Percentiles rank a stretch among this genome's conserved stretches.
Evolutionary conservation across 768 basidiomycete genomes (phyloP).

Genomic region (Suillus brevipes): DNA sequence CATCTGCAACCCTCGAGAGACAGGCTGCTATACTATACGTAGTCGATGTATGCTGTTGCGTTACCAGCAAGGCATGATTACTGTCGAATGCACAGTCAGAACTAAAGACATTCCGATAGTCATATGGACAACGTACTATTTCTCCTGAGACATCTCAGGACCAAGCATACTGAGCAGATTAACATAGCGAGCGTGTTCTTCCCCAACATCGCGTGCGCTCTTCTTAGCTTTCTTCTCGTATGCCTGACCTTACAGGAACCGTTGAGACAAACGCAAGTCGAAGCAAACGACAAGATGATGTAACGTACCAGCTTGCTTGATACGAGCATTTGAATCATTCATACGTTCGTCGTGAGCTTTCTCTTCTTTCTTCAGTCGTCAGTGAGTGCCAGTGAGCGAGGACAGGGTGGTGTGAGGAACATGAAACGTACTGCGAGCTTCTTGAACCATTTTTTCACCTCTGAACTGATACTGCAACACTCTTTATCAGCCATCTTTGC

Average conservation of each 20-base stretch:
- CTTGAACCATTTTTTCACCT: constrained; percentile 87
- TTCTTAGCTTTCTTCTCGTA: constrained; percentile 85
- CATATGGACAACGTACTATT: constrained; percentile 53
- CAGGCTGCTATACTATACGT: constrained; percentile 64
- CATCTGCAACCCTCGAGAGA: constrained; percentile 72
- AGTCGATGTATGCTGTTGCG: constrained; percentile 57
- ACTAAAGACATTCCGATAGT: neutral
- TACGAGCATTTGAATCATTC: constrained; percentile 62
- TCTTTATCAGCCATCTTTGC: constrained; percentile 75
- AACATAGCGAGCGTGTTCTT: constrained; percentile 79
- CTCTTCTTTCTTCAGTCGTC: constrained; percentile 69
- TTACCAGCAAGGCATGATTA: constrained; percentile 64
- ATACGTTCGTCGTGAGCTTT: constrained; percentile 74
- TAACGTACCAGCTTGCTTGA: constrained; percentile 69
- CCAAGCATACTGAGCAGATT: constrained; percentile 69
- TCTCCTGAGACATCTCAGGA: constrained; percentile 78
- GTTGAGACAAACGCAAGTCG: constrained; percentile 9
- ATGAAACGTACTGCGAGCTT: constrained; percentile 61
- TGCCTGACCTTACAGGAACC: constrained; percentile 48
- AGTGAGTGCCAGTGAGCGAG: neutral
- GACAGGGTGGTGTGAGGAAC: constrained; percentile 10
- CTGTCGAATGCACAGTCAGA: constrained; percentile 34
- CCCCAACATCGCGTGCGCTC: constrained; percentile 60
- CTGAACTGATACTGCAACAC: constrained; percentile 59
- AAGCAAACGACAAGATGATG: neutral